These are phyloP conservation scores for Paraphoma sp. DNA, from an alignment of 2,329 filamentous ascomycete species.

Conservation along the genomic window DNA sequence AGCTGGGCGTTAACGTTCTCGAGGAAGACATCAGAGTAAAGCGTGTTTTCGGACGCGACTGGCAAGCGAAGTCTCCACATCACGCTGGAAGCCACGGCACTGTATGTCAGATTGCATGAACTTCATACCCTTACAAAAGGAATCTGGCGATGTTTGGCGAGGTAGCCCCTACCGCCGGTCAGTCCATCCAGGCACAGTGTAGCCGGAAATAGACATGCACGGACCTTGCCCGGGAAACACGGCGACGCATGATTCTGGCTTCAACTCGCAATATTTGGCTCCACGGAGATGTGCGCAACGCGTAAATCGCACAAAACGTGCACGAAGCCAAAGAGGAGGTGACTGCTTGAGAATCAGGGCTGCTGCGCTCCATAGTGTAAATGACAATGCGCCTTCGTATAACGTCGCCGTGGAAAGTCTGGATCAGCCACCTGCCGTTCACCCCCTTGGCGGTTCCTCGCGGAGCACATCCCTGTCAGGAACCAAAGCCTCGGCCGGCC, in stretches of 20 bases:
- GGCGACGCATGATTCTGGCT: not conserved
- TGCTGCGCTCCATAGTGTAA: too few relatives aligned
- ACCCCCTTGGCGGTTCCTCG: conserved; percentile 4
- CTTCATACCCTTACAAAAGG: not conserved
- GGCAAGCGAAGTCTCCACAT: too few relatives aligned
- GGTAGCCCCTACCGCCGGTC: not conserved
- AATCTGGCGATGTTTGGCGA: not conserved
- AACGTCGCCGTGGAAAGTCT: not conserved
- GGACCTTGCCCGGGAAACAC: not conserved
- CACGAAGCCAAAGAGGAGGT: too few relatives aligned
- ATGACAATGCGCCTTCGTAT: too few relatives aligned
- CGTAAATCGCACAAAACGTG: too few relatives aligned
- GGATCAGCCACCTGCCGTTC: not conserved
- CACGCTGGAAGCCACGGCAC: not conserved
- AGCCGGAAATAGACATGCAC: conserved; percentile 7
- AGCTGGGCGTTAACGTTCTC: too few relatives aligned
- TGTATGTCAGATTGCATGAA: not conserved
- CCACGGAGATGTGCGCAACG: too few relatives aligned
- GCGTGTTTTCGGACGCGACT: too few relatives aligned
- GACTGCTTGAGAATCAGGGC: too few relatives aligned
- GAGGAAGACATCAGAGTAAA: too few relatives aligned
- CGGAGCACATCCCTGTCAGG: conserved; percentile 1
- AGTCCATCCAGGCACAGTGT: not conserved
- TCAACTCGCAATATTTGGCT: not conserved
- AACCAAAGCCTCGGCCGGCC: conserved; percentile 3